Percentiles rank a stretch among this genome's conserved stretches.
phyloP scores from a whole-genome alignment of 2,329 filamentous ascomycete species.

The Claviceps arundinis region DNA sequence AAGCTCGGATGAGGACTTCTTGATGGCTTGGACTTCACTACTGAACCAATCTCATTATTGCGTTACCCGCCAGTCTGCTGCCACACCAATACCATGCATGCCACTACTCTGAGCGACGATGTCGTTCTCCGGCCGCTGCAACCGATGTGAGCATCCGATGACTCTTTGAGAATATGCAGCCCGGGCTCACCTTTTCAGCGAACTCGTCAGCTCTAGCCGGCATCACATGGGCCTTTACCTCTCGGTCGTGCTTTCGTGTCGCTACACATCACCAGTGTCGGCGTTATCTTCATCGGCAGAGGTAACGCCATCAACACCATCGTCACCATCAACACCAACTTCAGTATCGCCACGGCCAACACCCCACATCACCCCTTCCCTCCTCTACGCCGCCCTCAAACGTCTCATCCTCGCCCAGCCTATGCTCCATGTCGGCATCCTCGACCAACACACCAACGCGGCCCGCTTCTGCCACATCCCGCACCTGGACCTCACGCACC shows the following conservation, averaged over 20 bases:
- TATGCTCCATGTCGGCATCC: constrained; percentile 35
- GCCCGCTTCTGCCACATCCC: constrained; percentile 31
- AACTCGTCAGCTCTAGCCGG: constrained; percentile 31
- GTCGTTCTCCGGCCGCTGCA: background rate
- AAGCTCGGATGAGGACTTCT: too few species aligned
- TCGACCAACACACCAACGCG: constrained; percentile 26
- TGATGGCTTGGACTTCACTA: too few species aligned
- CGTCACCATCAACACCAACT: too few species aligned
- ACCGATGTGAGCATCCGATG: background rate
- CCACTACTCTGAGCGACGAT: too few species aligned
- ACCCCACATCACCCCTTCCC: background rate
- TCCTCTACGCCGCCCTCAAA: constrained; percentile 25
- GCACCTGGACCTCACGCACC: constrained; percentile 28
- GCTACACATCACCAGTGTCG: constrained; percentile 20
- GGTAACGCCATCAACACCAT: too few species aligned
- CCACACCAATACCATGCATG: too few species aligned
- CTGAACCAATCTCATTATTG: too few species aligned
- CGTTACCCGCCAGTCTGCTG: too few species aligned
- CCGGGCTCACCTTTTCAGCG: constrained; percentile 16
- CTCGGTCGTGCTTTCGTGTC: constrained; percentile 31
- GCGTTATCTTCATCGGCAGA: too few species aligned
- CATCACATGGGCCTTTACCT: constrained; percentile 34
- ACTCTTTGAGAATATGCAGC: too few species aligned
- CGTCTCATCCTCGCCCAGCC: constrained; percentile 29
- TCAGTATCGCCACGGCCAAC: too few species aligned